Evolutionary conservation across 176 grass and related monocot species (phyloP), one percentile per base, ranked within the genome.

Genomic region (Olyra latifolia): DNA sequence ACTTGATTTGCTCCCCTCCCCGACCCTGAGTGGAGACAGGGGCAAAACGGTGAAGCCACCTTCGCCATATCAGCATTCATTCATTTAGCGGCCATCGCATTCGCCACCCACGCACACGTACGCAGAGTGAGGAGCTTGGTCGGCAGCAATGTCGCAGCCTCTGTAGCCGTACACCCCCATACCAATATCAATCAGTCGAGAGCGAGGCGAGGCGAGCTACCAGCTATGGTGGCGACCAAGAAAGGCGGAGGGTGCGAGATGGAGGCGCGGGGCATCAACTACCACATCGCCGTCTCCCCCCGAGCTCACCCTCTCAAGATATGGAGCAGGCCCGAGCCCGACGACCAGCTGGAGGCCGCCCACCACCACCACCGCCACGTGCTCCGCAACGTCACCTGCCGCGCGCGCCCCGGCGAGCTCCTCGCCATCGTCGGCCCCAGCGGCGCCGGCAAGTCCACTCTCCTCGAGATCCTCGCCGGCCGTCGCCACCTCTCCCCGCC

Each of bases 351-450:
- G 63, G 27, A 13, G 56, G 24, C 10, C 10, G 45, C 11, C 11
- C 24, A 30, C 61, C 7, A 40, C 11, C 24, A 30, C 61, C 7
- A 40, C 11, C 84, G 89, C 25, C 80, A 81, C 19, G 80, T 94
- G 4, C 85, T 94, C 41, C 91, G 83, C 76, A 85, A 89, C 78
- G 92, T 94, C 38, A 50, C 49, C 64, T 94, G 82, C 86, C 64
- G 62, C 28, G 92, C 88, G 1, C 84, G 79, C 56, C 79, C 86
- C 7, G 74, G 63, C 24, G 92, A 94, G 86, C 87, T 94, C 16
- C 92, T 91, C 25, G 53, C 92, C 62, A 88, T 94, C 74, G 82
- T 94, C 10, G 88, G 91, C 48, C 91, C 91, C 16, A 94, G 91
- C 29, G 88, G 88, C 24, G 91, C 91, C 10, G 88, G 88, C 28